Evolutionary conservation across 2,329 filamentous ascomycete species (phyloP).

Genomic region (Fusarium pseudocircinatum): DNA sequence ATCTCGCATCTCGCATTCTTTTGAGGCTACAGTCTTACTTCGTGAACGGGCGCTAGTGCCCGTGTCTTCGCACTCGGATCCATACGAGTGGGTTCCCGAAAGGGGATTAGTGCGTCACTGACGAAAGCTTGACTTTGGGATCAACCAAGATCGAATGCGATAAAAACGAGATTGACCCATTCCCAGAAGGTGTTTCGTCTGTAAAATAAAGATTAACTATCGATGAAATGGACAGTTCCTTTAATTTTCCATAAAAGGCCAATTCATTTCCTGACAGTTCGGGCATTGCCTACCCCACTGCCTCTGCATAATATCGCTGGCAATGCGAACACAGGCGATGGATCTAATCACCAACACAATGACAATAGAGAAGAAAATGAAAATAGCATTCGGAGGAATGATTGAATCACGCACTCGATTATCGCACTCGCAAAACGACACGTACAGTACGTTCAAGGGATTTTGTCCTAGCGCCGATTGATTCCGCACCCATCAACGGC

Average conservation of each 20-base stretch:
- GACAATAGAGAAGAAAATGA: accelerated
- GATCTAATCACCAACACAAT: neutral
- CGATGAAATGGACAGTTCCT: accelerated
- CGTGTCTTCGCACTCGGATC: constrained; percentile 15
- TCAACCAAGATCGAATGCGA: neutral
- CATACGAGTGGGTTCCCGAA: neutral
- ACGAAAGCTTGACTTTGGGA: neutral
- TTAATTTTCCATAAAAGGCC: accelerated
- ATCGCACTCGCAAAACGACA: neutral
- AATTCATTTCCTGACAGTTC: accelerated
- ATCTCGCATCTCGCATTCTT: neutral
- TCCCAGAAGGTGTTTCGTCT: neutral
- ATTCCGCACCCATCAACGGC: neutral
- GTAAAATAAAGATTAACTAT: accelerated
- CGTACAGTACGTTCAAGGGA: neutral
- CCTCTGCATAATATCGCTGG: too few species aligned
- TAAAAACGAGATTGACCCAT: neutral
- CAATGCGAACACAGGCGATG: accelerated
- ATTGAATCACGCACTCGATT: neutral
- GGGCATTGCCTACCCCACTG: too few species aligned
- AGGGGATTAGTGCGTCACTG: neutral
- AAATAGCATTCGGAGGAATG: neutral
- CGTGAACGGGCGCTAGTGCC: neutral
- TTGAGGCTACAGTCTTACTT: neutral
- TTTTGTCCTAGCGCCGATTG: neutral